Evolutionary conservation across 1,139 yeast species (phyloP), one percentile per base, ranked within the genome.

Genomic region (Yamadazyma dushanensis): DNA sequence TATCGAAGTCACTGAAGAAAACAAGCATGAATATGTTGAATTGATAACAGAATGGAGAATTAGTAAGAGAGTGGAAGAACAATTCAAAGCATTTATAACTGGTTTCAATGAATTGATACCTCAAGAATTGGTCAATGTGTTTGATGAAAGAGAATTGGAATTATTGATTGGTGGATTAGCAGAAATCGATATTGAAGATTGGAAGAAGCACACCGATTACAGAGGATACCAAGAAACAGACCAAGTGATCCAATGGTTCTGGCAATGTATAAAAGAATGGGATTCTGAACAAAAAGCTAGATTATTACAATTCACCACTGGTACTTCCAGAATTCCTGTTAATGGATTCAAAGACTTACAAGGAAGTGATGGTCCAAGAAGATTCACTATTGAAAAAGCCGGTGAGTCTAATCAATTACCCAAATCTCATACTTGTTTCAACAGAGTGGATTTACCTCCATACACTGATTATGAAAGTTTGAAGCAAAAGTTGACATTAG

Each of bases 121-220:
- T 16, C 96, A 90, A 65, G 98, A 92, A 59, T 72, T 92, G 45
- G 95, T 92, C 37, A 88, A 87, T 52, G 98, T 92, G 29, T 92
- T 92, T 59, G 98, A 92, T 65, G 98, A 92, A 67, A 83, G 97
- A 60, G 99, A 92, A 65, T 71, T 92, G 47, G 98, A 94, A 69
- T 71, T 94, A 56, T 76, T 92, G 58, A 94, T 92, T 63, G 98
- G 98, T 59, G 99, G 99, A 60, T 82, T 92, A 57, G 95, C 97
- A 2, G 98, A 92, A 56, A 92, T 92, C 54, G 98, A 92, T 62
- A 85, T 89, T 41, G 97, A 89, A 50, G 99, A 92, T 67, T 92
- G 99, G 99, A 90, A 89, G 66, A 90, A 89, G 61, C 97, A 92
- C 61, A 92, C 98, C 19, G 98, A 92, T 61, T 92, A 92, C 65